Evolutionary conservation across 139 green algal genomes (phyloP), one percentile per base, ranked within the genome.

Genomic region (Nannochloris sp.): DNA sequence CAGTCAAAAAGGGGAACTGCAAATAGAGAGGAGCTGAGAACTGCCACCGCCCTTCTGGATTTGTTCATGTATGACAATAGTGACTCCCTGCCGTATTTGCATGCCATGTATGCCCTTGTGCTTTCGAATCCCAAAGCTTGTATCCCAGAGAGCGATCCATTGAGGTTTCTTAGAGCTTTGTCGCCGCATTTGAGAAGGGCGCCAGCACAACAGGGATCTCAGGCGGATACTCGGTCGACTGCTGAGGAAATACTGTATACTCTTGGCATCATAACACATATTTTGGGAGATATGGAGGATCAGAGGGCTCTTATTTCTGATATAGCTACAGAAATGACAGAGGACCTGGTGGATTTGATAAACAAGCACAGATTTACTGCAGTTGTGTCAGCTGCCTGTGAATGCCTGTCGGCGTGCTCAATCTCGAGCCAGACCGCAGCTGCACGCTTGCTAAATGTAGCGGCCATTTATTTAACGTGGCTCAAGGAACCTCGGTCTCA

Each of bases 71-170:
- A 46, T 23, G 13, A 23, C 2, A 60, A 25, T 44, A 31, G 13
- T 33, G 0, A 50, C 53, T 2, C 56, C 58, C 70, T 63, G 31
- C 29, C 49, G 40, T 63, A 60, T 63, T 68, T 91, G 66, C 82
- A 89, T 70, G 78, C 81, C n/a, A 76, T 95, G 59, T 86, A 94
- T 68, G 88, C 82, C 4, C 69, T 94, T 25, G 75, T 61, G 14
- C 30, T 69, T 5, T 80, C 83, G 3, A 82, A 90, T 43, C 61
- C 76, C 10, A 68, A 59, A 26, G 69, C 88, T 45, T 85, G 72
- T 62, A 64, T 75, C 46, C 82, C 74, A 5, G 14, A 56, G 6
- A 56, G 43, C 5, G 82, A 93, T 74, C 75, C 77, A 2, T 58
- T 68, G 56, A 66, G 64, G 33, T 80, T 84, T 45, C 69, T 86